Evolutionary conservation across 2,329 filamentous ascomycete species (phyloP), one percentile per base, ranked within the genome.

Genomic region (Pseudogymnoascus sp.): DNA sequence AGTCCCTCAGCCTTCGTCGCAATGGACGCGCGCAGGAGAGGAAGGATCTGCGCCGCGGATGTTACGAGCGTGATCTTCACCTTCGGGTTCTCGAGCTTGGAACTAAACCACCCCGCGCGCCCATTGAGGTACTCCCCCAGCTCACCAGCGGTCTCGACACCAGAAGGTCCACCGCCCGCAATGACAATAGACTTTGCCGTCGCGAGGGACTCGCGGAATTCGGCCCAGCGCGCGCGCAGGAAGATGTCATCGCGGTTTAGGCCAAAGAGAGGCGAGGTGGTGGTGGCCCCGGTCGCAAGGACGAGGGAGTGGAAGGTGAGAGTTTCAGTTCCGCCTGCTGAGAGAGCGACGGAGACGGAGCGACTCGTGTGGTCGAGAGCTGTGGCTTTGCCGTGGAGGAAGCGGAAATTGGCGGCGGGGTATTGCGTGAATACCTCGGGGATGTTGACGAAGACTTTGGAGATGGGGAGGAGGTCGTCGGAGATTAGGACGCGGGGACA

Each of bases 81-180:
- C 14, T 75, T 77, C 1, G 77, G 75, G 11, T 69, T 69, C 2
- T 63, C 63, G 1, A 69, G 63, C 18, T 68, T 73, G 2, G 72
- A 72, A 44, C 60, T 69, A 64, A 80, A 75, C 70, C 70, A 75
- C 4, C 78, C 74, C 0, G 76, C 70, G 1, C 72, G 73, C 1
- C 81, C 78, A 64, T 84, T 84, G 14, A 84, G 73, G 66, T 77
- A 74, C 66, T 83, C 79, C 28, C 79, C 82, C 0, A 82, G 71
- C 64, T 82, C 79, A 14, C 81, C 81, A 0, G 81, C 79, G 1
- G 74, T 75, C 65, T 82, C 80, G 14, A 82, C 69, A 3, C 78
- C 78, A 1, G 76, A 70, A 6, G 78, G 75, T 1, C 78, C 78
- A n/a, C 76, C 78, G 31, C 78, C 78, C 2, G 72, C 72, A 38